These are phyloP conservation scores for Xylaria sp. DNA, from an alignment of 2,329 filamentous ascomycete genomes.

Conservation along the genomic window DNA sequence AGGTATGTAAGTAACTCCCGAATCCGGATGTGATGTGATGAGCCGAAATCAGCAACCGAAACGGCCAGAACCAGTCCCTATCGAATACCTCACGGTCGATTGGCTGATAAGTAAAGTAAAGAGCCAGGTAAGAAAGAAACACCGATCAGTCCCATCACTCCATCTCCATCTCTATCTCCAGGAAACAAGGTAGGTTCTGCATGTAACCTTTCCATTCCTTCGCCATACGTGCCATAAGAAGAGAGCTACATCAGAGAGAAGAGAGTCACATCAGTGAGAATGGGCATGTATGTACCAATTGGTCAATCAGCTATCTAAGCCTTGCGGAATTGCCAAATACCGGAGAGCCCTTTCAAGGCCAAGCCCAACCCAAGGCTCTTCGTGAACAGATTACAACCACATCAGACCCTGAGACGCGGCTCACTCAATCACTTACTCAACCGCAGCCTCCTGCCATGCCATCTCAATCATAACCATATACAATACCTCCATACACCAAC, in stretches of 20 bases:
- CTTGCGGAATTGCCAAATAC: conserved; percentile 12
- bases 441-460: no score
- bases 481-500: no score
- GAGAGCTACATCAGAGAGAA: background rate
- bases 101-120: no score
- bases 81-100: background rate
- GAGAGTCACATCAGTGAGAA: conserved; percentile 1
- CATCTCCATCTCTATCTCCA: background rate
- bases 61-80: background rate
- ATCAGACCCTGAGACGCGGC: background rate
- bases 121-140: background rate
- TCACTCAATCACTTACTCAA: background rate
- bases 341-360: background rate
- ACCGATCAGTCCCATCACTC: background rate
- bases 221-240: no score
- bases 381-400: conserved; percentile 1
- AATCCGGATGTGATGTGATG: background rate
- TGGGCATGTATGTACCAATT: background rate
- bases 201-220: background rate
- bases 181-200: background rate
- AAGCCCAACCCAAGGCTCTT: no score
- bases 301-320: conserved; percentile 13
- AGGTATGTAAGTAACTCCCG: background rate
- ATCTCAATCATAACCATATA: no score
- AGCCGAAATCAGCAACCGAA: conserved; percentile 6